These are phyloP conservation scores for Aspergillus awamori DNA, from an alignment of 2,329 filamentous ascomycete genomes.

Conservation along the genomic window DNA sequence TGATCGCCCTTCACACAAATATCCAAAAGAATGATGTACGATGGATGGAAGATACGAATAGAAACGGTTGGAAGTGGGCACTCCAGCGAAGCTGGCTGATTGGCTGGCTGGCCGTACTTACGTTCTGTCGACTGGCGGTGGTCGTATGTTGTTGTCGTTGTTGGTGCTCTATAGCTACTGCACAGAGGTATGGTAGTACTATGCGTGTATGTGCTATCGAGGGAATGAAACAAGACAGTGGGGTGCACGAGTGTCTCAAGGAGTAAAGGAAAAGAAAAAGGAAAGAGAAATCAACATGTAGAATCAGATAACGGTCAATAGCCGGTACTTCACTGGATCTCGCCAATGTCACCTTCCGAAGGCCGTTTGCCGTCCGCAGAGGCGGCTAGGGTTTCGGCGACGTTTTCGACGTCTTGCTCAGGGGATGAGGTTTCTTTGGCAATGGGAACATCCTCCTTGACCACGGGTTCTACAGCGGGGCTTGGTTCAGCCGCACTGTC, in stretches of 20 bases:
- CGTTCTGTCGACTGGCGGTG: neutral
- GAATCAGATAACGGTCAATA: neutral
- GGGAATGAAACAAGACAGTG: neutral
- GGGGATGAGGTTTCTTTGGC: conserved; percentile 10
- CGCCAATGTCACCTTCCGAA: conserved; percentile 26
- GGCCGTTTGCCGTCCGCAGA: conserved; percentile 31
- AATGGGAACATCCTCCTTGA: conserved; percentile 1
- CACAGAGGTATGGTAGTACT: neutral
- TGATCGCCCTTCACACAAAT: neutral
- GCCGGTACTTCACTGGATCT: neutral
- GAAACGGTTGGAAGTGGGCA: neutral
- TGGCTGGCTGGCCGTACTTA: neutral
- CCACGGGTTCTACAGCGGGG: conserved; percentile 4
- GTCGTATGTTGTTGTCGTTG: no score
- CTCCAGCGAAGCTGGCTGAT: neutral
- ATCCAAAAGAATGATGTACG: no score
- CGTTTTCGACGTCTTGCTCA: conserved; percentile 24
- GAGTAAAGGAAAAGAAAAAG: neutral
- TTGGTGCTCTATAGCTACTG: neutral
- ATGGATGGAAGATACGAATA: neutral
- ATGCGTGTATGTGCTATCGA: conserved; percentile 1
- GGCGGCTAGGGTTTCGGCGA: conserved; percentile 28
- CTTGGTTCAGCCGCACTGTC: conserved; percentile 11
- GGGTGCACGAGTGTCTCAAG: neutral
- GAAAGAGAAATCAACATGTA: conserved; percentile 1